These are phyloP conservation scores for Sporothrix brunneoviolacea DNA, from an alignment of 2,329 filamentous ascomycete genomes.

Conservation along the genomic window DNA sequence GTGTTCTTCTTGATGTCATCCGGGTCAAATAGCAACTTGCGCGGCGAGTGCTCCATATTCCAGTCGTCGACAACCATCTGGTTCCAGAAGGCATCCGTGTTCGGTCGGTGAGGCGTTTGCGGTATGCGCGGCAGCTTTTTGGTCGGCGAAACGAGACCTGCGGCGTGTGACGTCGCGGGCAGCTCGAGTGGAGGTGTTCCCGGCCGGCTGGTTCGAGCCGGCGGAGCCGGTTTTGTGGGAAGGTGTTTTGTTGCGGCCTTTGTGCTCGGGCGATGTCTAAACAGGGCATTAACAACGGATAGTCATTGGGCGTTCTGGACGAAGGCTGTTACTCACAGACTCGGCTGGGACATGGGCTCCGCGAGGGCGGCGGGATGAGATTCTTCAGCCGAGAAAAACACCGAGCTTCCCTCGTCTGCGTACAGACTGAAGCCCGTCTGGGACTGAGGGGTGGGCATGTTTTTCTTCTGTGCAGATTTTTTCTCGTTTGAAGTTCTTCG, in stretches of 20 bases:
- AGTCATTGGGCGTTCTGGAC: background rate
- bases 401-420: constrained; percentile 13
- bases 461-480: background rate
- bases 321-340: constrained; percentile 2
- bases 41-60: constrained; percentile 50
- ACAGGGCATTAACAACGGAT: background rate
- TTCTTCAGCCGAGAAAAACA: constrained; percentile 19
- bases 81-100: constrained; percentile 54
- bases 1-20: constrained; percentile 10
- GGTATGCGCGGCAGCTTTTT: constrained; percentile 40
- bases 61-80: constrained; percentile 54
- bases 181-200: constrained; percentile 18
- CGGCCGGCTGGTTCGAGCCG: constrained; percentile 9
- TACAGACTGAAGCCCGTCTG: background rate
- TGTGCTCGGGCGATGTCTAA: background rate
- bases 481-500: background rate
- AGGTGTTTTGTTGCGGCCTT: background rate
- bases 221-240: background rate
- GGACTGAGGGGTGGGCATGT: background rate
- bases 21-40: constrained; percentile 25
- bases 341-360: background rate
- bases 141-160: constrained; percentile 26
- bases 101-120: constrained; percentile 45
- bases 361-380: background rate
- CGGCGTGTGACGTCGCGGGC: constrained; percentile 12